These are phyloP conservation scores for Rhizoclosmatium sp. DNA, from an alignment of 192 early-diverging fungal species.

Conservation along the genomic window DNA sequence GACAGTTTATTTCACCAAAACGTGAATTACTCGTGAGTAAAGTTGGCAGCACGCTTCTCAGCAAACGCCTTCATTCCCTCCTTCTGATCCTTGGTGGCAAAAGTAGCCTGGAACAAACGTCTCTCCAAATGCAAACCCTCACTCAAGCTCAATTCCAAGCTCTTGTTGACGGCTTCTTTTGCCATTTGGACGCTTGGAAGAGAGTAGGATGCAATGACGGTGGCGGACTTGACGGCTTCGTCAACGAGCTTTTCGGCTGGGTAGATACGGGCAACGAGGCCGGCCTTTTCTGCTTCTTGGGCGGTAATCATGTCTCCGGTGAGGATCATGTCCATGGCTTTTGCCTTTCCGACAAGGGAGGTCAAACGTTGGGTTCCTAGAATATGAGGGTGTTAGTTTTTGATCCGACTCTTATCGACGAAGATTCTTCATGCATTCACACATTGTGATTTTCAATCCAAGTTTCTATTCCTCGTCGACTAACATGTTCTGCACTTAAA, in stretches of 20 bases:
- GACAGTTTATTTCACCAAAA: no score
- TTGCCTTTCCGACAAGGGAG: slow-evolving; percentile 94
- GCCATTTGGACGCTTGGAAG: slow-evolving; percentile 90
- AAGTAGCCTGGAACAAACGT: slow-evolving; percentile 90
- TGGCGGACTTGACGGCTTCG: slow-evolving; percentile 88
- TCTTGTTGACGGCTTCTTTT: slow-evolving; percentile 95
- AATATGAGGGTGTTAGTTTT: no score
- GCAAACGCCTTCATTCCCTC: slow-evolving; percentile 97
- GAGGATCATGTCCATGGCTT: slow-evolving; percentile 96
- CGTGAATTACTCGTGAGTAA: slow-evolving; percentile 77
- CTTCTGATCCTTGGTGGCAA: slow-evolving; percentile 93
- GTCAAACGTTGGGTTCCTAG: slow-evolving; percentile 70
- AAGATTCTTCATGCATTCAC: no score
- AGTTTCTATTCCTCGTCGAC: no score
- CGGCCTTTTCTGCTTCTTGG: slow-evolving; percentile 79
- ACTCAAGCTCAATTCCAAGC: slow-evolving; percentile 85
- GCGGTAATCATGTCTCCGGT: slow-evolving; percentile 88
- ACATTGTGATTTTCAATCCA: no score
- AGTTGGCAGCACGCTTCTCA: slow-evolving; percentile 89
- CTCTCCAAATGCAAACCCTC: slow-evolving; percentile 93
- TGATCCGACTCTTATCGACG: no score
- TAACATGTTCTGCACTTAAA: no score
- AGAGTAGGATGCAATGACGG: slow-evolving; percentile 85
- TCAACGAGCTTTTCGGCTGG: slow-evolving; percentile 87
- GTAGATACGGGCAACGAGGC: slow-evolving; percentile 90